These are phyloP conservation scores for Amoeboaphelidium protococcarum DNA, from an alignment of 371 early-diverging fungal genomes.

Conservation along the genomic window DNA sequence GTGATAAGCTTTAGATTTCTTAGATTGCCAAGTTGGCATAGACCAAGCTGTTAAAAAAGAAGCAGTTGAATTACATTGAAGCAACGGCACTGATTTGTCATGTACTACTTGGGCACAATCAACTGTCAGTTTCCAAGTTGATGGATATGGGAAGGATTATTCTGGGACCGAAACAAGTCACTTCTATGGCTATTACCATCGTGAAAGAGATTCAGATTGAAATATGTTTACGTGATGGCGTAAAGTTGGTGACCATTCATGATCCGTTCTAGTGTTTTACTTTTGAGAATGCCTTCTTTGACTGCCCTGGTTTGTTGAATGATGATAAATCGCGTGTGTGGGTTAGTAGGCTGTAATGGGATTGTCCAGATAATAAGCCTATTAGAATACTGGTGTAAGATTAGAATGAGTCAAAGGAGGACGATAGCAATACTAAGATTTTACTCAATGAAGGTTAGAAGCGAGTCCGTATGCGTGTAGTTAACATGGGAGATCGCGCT, in stretches of 20 bases:
- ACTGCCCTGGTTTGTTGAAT: too few relatives aligned
- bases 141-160: constrained; percentile 62
- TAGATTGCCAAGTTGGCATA: constrained; percentile 67
- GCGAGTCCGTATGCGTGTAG: constrained; percentile 35
- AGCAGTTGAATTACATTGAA: constrained; percentile 57
- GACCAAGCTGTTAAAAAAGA: constrained; percentile 53
- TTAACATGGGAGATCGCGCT: constrained; percentile 70
- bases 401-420: too few relatives aligned
- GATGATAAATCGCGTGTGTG: too few relatives aligned
- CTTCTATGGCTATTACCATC: constrained; percentile 30
- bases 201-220: constrained; percentile 48
- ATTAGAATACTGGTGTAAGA: too few relatives aligned
- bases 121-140: constrained; percentile 61
- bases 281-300: too few relatives aligned
- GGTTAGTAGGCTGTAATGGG: too few relatives aligned
- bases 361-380: too few relatives aligned
- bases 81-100: constrained; percentile 57
- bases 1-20: constrained; percentile 58
- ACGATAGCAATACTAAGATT: too few relatives aligned
- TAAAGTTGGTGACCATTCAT: not conserved
- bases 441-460: too few relatives aligned
- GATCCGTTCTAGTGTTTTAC: too few relatives aligned
- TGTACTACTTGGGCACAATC: constrained; percentile 43
- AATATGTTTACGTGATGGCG: not conserved
- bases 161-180: constrained; percentile 58